A percentile compares a stretch with the other conserved stretches of the same genome.
Conservation (phyloP, 1,284 basidiomycete species). For the Boletus hoseneyae region DNA sequence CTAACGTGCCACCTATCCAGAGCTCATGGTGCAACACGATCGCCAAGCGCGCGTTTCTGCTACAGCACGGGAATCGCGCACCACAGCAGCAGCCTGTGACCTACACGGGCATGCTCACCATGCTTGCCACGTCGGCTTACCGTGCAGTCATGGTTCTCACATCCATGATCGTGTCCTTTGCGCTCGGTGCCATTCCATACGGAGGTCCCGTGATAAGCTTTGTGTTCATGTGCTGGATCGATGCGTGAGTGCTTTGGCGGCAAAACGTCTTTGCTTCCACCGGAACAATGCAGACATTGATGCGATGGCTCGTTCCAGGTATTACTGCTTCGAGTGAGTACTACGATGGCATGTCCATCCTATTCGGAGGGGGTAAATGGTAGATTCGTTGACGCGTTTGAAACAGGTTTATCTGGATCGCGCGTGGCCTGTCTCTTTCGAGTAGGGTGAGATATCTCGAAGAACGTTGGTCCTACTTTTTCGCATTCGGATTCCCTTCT, state of each 20-base stretch:
- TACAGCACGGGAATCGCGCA: slow-evolving; percentile 62
- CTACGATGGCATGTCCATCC: not conserved
- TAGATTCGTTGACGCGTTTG: slow-evolving; percentile 7
- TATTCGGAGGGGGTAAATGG: not conserved
- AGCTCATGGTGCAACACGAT: slow-evolving; percentile 70
- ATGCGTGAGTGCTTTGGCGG: slow-evolving; percentile 57
- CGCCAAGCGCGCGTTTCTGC: slow-evolving; percentile 64
- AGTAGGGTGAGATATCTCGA: slow-evolving; percentile 71
- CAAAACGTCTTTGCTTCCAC: not conserved
- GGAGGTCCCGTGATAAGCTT: slow-evolving; percentile 60
- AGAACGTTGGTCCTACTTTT: slow-evolving; percentile 82
- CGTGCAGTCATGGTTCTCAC: slow-evolving; percentile 76
- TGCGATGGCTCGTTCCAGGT: slow-evolving; percentile 42
- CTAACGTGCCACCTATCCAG: slow-evolving; percentile 38
- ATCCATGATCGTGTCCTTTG: slow-evolving; percentile 66
- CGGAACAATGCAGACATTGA: slow-evolving; percentile 4
- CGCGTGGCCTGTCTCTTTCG: slow-evolving; percentile 64
- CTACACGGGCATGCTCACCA: slow-evolving; percentile 68
- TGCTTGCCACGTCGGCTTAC: slow-evolving; percentile 74
- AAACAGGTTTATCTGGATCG: slow-evolving; percentile 72
- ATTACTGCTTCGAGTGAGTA: slow-evolving; percentile 83
- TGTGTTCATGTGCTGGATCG: slow-evolving; percentile 76
- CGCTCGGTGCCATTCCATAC: slow-evolving; percentile 59
- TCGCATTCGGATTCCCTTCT: slow-evolving; percentile 75
- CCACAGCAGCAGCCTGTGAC: slow-evolving; percentile 47